Conservation (phyloP, 371 early-diverging fungal genomes). For the Mortierella sp. region DNA sequence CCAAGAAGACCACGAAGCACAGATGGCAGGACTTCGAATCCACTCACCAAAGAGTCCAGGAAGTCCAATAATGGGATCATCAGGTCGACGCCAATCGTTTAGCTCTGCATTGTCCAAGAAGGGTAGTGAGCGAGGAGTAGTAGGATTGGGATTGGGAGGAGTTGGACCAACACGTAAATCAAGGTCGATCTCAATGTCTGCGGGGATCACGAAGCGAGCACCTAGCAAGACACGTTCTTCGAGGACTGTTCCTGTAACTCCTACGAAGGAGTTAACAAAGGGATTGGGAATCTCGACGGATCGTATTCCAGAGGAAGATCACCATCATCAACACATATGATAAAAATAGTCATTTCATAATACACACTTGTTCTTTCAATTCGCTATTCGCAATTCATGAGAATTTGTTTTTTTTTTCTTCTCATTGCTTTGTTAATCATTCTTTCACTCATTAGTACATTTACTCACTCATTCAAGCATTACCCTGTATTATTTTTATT, state of each 20-base stretch:
- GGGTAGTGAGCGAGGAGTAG: slow-evolving; percentile 24
- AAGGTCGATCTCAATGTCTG: slow-evolving; percentile 46
- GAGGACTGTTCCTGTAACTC: slow-evolving; percentile 27
- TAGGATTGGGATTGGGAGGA: too few relatives aligned
- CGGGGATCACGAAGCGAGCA: slow-evolving; percentile 37
- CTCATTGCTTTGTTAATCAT: too few relatives aligned
- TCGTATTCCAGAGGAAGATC: slow-evolving; percentile 44
- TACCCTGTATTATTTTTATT: too few relatives aligned
- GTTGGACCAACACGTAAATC: slow-evolving; percentile 46
- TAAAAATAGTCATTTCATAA: too few relatives aligned
- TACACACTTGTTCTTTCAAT: too few relatives aligned
- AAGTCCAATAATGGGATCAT: slow-evolving; percentile 13
- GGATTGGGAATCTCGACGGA: slow-evolving; percentile 38
- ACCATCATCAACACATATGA: slow-evolving; percentile 5
- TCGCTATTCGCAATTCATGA: too few relatives aligned
- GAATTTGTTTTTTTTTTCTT: too few relatives aligned
- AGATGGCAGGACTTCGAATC: slow-evolving; percentile 41
- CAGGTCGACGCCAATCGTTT: slow-evolving; percentile 40
- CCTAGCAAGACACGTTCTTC: slow-evolving; percentile 36
- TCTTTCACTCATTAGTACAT: too few relatives aligned
- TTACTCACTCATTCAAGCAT: too few relatives aligned
- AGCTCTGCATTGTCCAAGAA: slow-evolving; percentile 35
- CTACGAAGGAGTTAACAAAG: slow-evolving; percentile 27
- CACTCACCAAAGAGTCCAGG: slow-evolving; percentile 42
- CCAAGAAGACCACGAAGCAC: slow-evolving; percentile 36